These are phyloP conservation scores for Schizochytrium sp. DNA, from an alignment of 108 stramenopile species.

Conservation along the genomic window DNA sequence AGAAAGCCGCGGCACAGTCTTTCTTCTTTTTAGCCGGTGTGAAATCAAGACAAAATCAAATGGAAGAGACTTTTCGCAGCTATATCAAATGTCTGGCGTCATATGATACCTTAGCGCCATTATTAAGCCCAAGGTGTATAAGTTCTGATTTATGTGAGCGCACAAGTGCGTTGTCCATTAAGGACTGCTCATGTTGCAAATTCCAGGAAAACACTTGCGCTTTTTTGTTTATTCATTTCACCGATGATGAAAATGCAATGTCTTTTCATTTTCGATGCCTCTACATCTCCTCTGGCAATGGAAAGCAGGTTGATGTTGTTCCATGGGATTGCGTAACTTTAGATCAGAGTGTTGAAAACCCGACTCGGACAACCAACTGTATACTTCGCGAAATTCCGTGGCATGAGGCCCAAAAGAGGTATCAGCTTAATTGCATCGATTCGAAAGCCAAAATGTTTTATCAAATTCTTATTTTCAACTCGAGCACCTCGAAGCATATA, in stretches of 20 bases:
- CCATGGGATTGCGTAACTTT: no score
- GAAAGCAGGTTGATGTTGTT: neutral
- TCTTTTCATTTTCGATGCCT: neutral
- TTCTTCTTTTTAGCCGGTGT: neutral
- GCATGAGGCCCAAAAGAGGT: no score
- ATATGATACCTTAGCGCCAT: neutral
- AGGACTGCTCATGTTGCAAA: neutral
- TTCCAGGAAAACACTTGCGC: neutral
- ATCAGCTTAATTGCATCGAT: no score
- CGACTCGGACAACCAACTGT: no score
- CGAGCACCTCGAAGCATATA: no score
- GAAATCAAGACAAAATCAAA: neutral
- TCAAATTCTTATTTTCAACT: no score
- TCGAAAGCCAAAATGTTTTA: no score
- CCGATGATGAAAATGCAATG: neutral
- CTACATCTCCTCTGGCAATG: neutral
- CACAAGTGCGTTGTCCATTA: neutral
- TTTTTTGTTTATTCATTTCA: neutral
- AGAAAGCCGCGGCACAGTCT: slow-evolving; percentile 32
- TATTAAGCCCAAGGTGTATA: neutral
- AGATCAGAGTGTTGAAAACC: no score
- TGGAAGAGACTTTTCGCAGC: neutral
- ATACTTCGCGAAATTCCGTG: no score
- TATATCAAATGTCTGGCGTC: neutral
- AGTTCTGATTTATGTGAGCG: neutral